Evolutionary conservation across 2,329 filamentous ascomycete genomes (phyloP).

Genomic region (Epichloe bromicola): DNA sequence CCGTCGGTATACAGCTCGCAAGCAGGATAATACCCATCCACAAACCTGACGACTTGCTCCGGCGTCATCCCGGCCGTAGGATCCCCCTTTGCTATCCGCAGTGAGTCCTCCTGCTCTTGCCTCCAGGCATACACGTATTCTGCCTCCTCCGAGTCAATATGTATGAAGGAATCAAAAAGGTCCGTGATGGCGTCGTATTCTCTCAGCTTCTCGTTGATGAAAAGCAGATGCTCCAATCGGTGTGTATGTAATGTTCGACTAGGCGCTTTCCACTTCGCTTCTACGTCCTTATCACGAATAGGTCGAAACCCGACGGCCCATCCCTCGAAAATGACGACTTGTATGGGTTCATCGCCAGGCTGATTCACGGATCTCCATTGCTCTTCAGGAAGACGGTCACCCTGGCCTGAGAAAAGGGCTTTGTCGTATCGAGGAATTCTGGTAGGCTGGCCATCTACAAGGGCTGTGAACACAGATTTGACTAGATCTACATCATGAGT

Average conservation of each 20-base stretch:
- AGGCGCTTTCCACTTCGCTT: constrained; percentile 36
- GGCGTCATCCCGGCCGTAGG: constrained; percentile 60
- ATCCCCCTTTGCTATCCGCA: constrained; percentile 50
- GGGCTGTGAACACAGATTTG: constrained; percentile 44
- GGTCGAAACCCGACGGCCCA: constrained; percentile 82
- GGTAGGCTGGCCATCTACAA: constrained; percentile 39
- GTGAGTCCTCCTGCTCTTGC: constrained; percentile 60
- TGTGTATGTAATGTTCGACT: constrained; percentile 37
- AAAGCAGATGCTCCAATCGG: constrained; percentile 33
- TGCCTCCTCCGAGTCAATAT: constrained; percentile 56
- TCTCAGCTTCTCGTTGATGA: constrained; percentile 34
- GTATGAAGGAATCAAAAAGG: constrained; percentile 40
- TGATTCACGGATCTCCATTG: constrained; percentile 49
- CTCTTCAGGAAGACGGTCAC: constrained; percentile 54
- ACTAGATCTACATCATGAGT: constrained; percentile 65
- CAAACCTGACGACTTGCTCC: constrained; percentile 65
- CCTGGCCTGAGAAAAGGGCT: constrained; percentile 59
- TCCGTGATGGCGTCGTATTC: constrained; percentile 37
- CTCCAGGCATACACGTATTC: constrained; percentile 77
- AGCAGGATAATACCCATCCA: constrained; percentile 54
- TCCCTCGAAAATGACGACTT: constrained; percentile 72
- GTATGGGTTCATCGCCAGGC: constrained; percentile 32
- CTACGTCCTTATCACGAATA: constrained; percentile 36
- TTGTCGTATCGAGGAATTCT: constrained; percentile 72
- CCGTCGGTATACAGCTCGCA: constrained; percentile 56